Conservation (phyloP, 306 rosid species). For the Begonia fuchsioides region DNA sequence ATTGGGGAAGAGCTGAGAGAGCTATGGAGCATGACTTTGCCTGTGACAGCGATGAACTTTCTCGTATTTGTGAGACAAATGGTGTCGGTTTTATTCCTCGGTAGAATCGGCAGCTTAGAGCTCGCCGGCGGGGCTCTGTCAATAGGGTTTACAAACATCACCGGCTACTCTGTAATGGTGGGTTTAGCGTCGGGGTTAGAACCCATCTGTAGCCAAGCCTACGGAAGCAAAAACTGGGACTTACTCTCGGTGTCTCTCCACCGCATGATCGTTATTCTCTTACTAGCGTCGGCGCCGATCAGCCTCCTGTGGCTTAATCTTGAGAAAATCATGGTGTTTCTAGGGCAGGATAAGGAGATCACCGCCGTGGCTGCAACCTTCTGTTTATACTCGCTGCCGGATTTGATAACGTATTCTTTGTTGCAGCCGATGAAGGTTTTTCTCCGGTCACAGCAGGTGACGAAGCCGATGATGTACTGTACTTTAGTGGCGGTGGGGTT, state of each 20-base stretch:
- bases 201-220: slow-evolving; percentile 85
- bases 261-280: slow-evolving; percentile 67
- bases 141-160: slow-evolving; percentile 87
- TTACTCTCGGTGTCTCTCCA: slow-evolving; percentile 63
- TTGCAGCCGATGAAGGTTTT: slow-evolving; percentile 63
- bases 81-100: slow-evolving; percentile 65
- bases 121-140: slow-evolving; percentile 96
- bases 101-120: slow-evolving; percentile 65
- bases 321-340: slow-evolving; percentile 44
- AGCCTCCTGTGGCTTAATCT: slow-evolving; percentile 62
- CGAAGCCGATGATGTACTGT: slow-evolving; percentile 82
- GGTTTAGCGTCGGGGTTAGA: slow-evolving; percentile 91
- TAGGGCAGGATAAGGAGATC: slow-evolving; percentile 63
- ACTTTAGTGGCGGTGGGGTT: slow-evolving; percentile 43
- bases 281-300: slow-evolving; percentile 59
- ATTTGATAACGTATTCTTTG: slow-evolving; percentile 55
- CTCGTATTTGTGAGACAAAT: slow-evolving; percentile 56
- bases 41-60: slow-evolving; percentile 60
- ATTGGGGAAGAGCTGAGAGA: slow-evolving; percentile 57
- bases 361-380: slow-evolving; percentile 57
- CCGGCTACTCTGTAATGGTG: slow-evolving; percentile 85
- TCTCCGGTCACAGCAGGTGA: slow-evolving; percentile 58
- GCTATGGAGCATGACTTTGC: slow-evolving; percentile 66
- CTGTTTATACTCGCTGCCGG: slow-evolving; percentile 71
- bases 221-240: slow-evolving; percentile 64